phyloP scores from a whole-genome alignment of 2,329 filamentous ascomycete species.

The Aspergillus neoniger region DNA sequence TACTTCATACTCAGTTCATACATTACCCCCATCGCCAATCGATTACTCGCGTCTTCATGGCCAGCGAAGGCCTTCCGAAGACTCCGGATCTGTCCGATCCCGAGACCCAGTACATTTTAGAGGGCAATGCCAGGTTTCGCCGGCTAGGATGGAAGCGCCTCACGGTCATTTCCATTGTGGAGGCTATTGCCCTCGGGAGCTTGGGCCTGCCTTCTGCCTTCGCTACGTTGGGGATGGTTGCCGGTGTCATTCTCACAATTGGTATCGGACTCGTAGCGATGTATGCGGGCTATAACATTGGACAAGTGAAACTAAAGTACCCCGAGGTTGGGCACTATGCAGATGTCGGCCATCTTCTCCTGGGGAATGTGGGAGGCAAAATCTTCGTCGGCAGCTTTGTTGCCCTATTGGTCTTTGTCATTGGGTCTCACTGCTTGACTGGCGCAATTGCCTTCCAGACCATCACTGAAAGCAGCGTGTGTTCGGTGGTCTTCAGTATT shows the following conservation, averaged over 20 bases:
- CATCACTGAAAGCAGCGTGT: constrained; percentile 42
- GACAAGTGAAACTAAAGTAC: constrained; percentile 38
- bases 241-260: constrained; percentile 45
- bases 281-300: constrained; percentile 45
- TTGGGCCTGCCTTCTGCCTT: constrained; percentile 49
- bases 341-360: constrained; percentile 46
- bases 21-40: background rate
- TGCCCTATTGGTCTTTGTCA: constrained; percentile 44
- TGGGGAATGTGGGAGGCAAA: constrained; percentile 43
- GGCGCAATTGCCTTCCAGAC: constrained; percentile 49
- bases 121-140: constrained; percentile 17
- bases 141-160: constrained; percentile 53
- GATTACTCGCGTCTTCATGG: background rate
- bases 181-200: constrained; percentile 51
- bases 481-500: constrained; percentile 41
- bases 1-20: background rate
- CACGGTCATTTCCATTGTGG: constrained; percentile 51
- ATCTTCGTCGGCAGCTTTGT: constrained; percentile 46
- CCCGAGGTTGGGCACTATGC: constrained; percentile 47
- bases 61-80: background rate
- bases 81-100: constrained; percentile 1
- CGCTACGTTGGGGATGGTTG: constrained; percentile 48
- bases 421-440: constrained; percentile 48
- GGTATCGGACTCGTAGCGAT: constrained; percentile 42
- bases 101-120: constrained; percentile 1